Evolutionary conservation across 495 filamentous ascomycete genomes (phyloP), one percentile per base, ranked within the genome.

Genomic region (Xeromyces bisporus): DNA sequence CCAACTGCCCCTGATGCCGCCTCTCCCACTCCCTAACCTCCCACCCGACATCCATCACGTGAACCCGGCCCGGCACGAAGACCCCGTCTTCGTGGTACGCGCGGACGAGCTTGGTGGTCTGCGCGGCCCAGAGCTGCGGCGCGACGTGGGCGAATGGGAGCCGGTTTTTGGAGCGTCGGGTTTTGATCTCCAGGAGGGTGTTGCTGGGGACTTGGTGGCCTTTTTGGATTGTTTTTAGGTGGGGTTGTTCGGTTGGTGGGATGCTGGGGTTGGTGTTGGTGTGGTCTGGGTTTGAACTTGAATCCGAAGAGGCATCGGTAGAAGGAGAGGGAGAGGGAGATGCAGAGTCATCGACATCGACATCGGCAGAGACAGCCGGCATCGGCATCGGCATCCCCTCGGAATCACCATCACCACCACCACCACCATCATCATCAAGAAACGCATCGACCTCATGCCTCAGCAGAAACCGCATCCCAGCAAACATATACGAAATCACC

Each of bases 151-250:
- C 10, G 21, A 62, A 35, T 1, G 51, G 23, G 16, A 67, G 38
- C 20, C 33, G 46, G 18, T 43, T 60, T 33, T 54, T 41, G 6
- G 26, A 21, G 12, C 48, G 55, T 6, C 58, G 56, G 6, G 65
- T 69, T 43, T 67, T 69, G 47, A 71, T 58, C 42, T 68, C 59
- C 18, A 66, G 40, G 1, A 52, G 60, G 8, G 49, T 55, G 8
- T 43, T 35, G 6, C 46, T 37, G 23, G 58, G 40, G 6, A 62
- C 48, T 15, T 46, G 31, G 6, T 62, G 60, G 38, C 47, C 41
- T 28, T 44, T 37, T 37, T 39, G 42, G 39, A 62, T 46, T 6
- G 24, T 34, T 23, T n/a, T n/a, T n/a, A n/a, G n/a, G n/a, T n/a
- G n/a, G n/a, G n/a, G n/a, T n/a, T n/a, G n/a, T n/a, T n/a, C n/a